Base-by-base conservation (phyloP, 202 grass and related monocot genomes). In the Digitaria exilis region DNA sequence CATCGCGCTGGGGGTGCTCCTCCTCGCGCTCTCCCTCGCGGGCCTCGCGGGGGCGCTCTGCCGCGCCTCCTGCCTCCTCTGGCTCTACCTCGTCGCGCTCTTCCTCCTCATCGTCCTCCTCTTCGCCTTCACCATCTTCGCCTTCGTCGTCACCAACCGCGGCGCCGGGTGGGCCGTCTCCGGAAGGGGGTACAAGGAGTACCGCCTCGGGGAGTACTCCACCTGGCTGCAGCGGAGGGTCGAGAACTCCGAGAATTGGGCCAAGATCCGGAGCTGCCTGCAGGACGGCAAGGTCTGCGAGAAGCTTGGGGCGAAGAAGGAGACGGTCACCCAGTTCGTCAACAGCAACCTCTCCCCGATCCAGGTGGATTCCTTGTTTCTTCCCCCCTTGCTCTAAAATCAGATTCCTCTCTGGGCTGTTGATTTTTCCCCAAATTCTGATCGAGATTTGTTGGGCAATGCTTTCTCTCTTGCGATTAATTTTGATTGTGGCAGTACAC, bases 41-140 rank as follows among this genome's bases (percentile, higher is more conserved):
- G 96, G 96, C 5, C 63, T 98, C 0, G 89, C 90, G 3, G 91
- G 93, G 0, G 89, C 89, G 24, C 94, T 94, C 78, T 96, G 96
- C 85, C 59, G 89, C 13, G 84, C 86, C 1, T 94, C 91, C 55
- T 98, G 93, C 87, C 83, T 98, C 18, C 93, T 98, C 31, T 98
- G 93, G 96, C 75, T 98, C 65, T 98, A 98, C 89, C 96, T 98
- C 59, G 52, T 96, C 65, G 87, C 84, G 77, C 92, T 99, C 71
- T 96, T 99, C 85, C 3, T 94, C 65, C 91, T 98, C 89, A 94
- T 98, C 41, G 49, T 90, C 16, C 87, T 92, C 48, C 87, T 98
- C 54, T 89, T 98, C 45, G 81, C 78, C 43, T 96, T 99, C 81
- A 94, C 96, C 65, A 52, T 94, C 75, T 96, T 99, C 87, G 86